Evolutionary conservation across 208 protist genomes (phyloP).

Genomic region (Acanthamoeba healyi): DNA sequence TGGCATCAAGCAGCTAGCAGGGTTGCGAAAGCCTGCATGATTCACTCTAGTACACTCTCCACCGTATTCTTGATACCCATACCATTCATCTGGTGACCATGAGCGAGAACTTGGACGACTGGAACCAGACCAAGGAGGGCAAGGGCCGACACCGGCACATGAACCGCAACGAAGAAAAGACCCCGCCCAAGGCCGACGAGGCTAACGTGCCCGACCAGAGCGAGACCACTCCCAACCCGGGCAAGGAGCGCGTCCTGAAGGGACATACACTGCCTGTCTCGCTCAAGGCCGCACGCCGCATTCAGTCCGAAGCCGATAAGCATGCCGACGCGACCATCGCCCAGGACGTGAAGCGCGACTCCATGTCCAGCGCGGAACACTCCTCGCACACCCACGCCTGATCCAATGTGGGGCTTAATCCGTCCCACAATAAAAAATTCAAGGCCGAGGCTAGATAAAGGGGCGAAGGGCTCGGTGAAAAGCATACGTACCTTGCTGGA

Average conservation of each 20-base stretch:
- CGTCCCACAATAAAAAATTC: too few species aligned
- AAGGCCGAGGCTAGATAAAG: too few species aligned
- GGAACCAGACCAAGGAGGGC: neutral
- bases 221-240: neutral
- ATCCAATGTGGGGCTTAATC: too few species aligned
- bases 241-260: neutral
- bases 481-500: slow-evolving; percentile 40
- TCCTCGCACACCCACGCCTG: neutral
- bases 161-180: slow-evolving; percentile 1
- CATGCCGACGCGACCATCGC: neutral
- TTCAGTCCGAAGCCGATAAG: slow-evolving; percentile 10
- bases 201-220: neutral
- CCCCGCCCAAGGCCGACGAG: slow-evolving; percentile 14
- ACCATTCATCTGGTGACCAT: too few species aligned
- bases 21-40: too few species aligned
- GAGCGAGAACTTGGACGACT: neutral
- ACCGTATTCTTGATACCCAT: too few species aligned
- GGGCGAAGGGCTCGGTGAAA: neutral
- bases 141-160: neutral
- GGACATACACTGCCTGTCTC: neutral
- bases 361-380: slow-evolving; percentile 18
- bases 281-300: neutral
- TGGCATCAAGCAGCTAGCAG: too few species aligned
- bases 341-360: neutral
- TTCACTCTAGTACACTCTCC: too few species aligned